Evolutionary conservation across 805 yeast genomes (phyloP), one percentile per base, ranked within the genome.

Genomic region (Hanseniaspora clermontiae): DNA sequence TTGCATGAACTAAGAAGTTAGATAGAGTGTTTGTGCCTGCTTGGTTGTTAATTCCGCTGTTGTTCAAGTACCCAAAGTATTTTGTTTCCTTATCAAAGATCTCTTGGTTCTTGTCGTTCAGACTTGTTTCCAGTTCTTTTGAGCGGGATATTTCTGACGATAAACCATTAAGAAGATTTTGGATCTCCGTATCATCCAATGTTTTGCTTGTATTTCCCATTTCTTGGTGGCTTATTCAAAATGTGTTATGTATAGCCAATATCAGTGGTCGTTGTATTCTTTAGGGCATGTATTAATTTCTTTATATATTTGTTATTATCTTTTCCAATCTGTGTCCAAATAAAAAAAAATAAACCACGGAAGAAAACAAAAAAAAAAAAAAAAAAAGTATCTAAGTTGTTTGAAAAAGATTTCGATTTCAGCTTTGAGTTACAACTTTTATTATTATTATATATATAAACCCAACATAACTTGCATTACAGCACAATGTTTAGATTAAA

Each of bases 61-160:
- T 43, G 43, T 52, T 52, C 38, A 52, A 17, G 15, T 46, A 42
- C 11, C 58, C 55, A 51, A 50, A 56, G 20, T 50, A 56, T 24
- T 27, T 32, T 5, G 51, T 56, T 34, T 56, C 58, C 29, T 56
- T 56, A 27, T 56, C 58, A 46, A 56, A 56, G 15, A 56, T 56
- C 14, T 42, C 55, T 32, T 56, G 58, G 36, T 56, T 56, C 15
- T 43, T 50, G n/a, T 45, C 32, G 14, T 56, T 51, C 24, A 56
- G 32, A 27, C 40, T 32, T 19, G 29, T 3, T 15, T 38, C 31
- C 5, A 56, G 14, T 15, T 46, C 43, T 24, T 51, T 45, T 15
- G 34, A 45, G 24, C 15, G 45, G 14, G 45, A 42, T 42, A 42
- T 12, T 42, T 42, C 45, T 24, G 45, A 20, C 5, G 17, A 14